A percentile compares a stretch with the other conserved stretches of the same genome.
Conservation (phyloP, 192 early-diverging fungal species). For the Entomortierella lignicola region DNA sequence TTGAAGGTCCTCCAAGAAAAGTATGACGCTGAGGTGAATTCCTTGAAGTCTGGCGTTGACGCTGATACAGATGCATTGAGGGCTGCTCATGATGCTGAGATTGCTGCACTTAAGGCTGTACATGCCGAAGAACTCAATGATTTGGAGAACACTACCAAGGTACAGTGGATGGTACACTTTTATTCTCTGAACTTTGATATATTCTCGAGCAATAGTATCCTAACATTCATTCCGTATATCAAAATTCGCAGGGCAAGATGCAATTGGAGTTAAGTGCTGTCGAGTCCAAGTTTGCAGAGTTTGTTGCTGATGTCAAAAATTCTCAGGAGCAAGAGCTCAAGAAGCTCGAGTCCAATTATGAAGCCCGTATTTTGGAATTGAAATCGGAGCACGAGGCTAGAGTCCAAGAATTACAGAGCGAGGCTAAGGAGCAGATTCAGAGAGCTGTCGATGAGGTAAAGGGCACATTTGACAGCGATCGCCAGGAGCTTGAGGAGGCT, state of each 20-base stretch:
- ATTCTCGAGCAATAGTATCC: background rate
- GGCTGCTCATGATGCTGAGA: slow-evolving; percentile 39
- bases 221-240: background rate
- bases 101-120: slow-evolving; percentile 30
- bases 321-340: slow-evolving; percentile 35
- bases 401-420: slow-evolving; percentile 33
- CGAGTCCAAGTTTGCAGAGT: slow-evolving; percentile 43
- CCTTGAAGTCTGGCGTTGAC: slow-evolving; percentile 1
- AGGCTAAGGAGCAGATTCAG: slow-evolving; percentile 41
- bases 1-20: slow-evolving; percentile 38
- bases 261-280: slow-evolving; percentile 41
- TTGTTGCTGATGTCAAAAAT: slow-evolving; percentile 31
- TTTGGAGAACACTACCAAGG: slow-evolving; percentile 39
- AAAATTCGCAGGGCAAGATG: slow-evolving; percentile 31
- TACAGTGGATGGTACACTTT: background rate
- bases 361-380: slow-evolving; percentile 47
- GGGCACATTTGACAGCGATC: slow-evolving; percentile 41
- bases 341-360: slow-evolving; percentile 39
- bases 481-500: slow-evolving; percentile 26
- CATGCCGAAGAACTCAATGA: slow-evolving; percentile 40
- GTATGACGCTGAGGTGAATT: slow-evolving; percentile 29
- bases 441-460: slow-evolving; percentile 50
- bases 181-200: background rate
- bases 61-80: slow-evolving; percentile 27
- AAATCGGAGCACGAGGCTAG: slow-evolving; percentile 32